phyloP scores from a whole-genome alignment of 2,329 filamentous ascomycete species.

The Cladosporium phlei region DNA sequence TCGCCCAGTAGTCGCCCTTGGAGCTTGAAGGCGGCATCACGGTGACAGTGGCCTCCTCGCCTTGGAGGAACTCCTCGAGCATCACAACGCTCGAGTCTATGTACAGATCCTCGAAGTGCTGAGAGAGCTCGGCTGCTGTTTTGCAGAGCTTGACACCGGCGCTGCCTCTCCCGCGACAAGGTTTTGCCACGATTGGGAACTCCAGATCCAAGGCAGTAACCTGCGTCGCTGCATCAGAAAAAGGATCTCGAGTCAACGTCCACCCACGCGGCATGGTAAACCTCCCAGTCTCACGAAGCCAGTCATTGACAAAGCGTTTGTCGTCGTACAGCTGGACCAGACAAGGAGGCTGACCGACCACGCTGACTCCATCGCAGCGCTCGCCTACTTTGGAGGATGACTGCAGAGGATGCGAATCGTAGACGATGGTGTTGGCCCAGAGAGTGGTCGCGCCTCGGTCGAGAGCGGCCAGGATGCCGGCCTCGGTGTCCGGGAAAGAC shows the following conservation, averaged over 20 bases:
- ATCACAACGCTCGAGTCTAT: conserved; percentile 36
- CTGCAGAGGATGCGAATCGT: conserved; percentile 47
- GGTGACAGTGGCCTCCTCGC: conserved; percentile 49
- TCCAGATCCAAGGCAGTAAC: conserved; percentile 17
- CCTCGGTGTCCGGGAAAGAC: conserved; percentile 43
- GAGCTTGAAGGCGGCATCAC: conserved; percentile 45
- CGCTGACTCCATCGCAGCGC: conserved; percentile 30
- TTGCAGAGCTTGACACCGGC: conserved; percentile 48
- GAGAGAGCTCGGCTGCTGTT: conserved; percentile 26
- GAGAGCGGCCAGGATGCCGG: conserved; percentile 39
- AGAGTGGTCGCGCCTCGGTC: conserved; percentile 38
- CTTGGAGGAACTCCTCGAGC: conserved; percentile 46
- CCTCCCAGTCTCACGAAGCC: conserved; percentile 34
- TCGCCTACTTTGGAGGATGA: conserved; percentile 32
- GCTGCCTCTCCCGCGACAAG: conserved; percentile 46
- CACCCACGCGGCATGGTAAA: background rate
- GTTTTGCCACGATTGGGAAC: conserved; percentile 46
- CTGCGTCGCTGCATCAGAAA: conserved; percentile 18
- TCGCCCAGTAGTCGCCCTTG: conserved; percentile 36
- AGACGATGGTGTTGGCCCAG: conserved; percentile 51
- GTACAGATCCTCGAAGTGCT: conserved; percentile 35
- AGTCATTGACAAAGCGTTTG: conserved; percentile 46
- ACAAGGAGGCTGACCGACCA: conserved; percentile 46
- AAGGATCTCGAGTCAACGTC: background rate
- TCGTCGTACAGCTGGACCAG: conserved; percentile 49